A percentile compares a stretch with the other conserved stretches of the same genome.
Evolutionary conservation across 2,329 filamentous ascomycete species (phyloP).

Genomic region (Alternaria ethzedia): DNA sequence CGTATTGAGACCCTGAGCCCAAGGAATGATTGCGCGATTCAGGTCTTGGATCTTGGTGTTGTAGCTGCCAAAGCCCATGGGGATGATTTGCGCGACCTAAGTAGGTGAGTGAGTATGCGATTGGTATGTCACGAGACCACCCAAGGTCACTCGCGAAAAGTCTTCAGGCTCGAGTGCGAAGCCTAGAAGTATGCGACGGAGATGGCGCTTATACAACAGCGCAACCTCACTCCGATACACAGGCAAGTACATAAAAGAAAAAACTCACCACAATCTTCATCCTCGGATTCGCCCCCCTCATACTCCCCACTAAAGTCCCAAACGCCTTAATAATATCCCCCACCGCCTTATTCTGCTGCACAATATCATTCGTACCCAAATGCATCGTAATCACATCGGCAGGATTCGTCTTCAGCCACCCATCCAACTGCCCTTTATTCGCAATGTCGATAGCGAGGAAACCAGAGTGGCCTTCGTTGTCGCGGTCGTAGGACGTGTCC

Average conservation of each 20-base stretch:
- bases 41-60: slow-evolving; percentile 49
- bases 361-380: slow-evolving; percentile 54
- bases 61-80: slow-evolving; percentile 36
- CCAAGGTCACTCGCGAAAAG: too few species aligned
- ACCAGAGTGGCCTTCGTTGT: slow-evolving; percentile 55
- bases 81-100: slow-evolving; percentile 54
- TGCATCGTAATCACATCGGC: slow-evolving; percentile 57
- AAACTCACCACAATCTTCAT: slow-evolving; percentile 54
- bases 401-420: slow-evolving; percentile 52
- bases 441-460: slow-evolving; percentile 55
- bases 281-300: slow-evolving; percentile 50
- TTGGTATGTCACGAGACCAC: neutral
- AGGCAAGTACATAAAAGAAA: neutral
- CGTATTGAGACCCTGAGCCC: slow-evolving; percentile 49
- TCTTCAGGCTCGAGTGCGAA: too few species aligned
- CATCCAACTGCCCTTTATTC: slow-evolving; percentile 51
- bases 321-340: slow-evolving; percentile 52
- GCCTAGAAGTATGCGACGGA: neutral
- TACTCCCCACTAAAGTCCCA: slow-evolving; percentile 43
- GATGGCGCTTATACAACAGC: neutral
- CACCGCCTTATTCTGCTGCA: slow-evolving; percentile 46
- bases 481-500: slow-evolving; percentile 50
- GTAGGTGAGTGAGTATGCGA: neutral
- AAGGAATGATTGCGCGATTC: slow-evolving; percentile 49
- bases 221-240: neutral